Conservation (phyloP, 2,329 filamentous ascomycete species). For the Nemania abortiva region DNA sequence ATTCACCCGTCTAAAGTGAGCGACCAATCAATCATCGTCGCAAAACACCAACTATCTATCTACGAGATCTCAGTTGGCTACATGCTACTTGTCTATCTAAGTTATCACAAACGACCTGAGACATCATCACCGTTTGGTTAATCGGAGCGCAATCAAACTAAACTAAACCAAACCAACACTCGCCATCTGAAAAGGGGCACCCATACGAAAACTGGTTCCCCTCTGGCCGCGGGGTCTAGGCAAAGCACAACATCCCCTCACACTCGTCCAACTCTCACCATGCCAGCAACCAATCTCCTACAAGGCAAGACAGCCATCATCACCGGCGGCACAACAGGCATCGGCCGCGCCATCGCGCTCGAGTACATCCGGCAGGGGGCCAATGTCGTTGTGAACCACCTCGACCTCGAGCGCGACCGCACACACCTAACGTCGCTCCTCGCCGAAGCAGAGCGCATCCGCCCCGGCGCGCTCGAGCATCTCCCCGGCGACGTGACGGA, state of each 20-base stretch:
- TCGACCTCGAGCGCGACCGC: constrained; percentile 68
- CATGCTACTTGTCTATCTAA: not conserved
- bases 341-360: constrained; percentile 86
- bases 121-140: too few species aligned
- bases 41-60: not conserved
- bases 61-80: not conserved
- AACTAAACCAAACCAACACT: too few species aligned
- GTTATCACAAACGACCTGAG: not conserved
- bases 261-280: constrained; percentile 41
- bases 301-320: constrained; percentile 84
- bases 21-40: not conserved
- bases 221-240: too few species aligned
- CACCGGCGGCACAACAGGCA: constrained; percentile 87
- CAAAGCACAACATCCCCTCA: not conserved
- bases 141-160: too few species aligned
- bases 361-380: constrained; percentile 83
- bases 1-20: not conserved
- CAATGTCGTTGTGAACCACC: constrained; percentile 83
- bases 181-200: too few species aligned
- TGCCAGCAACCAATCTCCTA: constrained; percentile 68
- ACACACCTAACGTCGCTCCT: constrained; percentile 66
- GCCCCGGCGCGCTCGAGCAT: constrained; percentile 70
- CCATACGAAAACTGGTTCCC: too few species aligned
- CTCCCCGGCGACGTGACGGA: constrained; percentile 82
- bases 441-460: constrained; percentile 61